Evolutionary conservation across 2,329 filamentous ascomycete species (phyloP), one percentile per base, ranked within the genome.

Genomic region (Apiospora rasikravindrae): DNA sequence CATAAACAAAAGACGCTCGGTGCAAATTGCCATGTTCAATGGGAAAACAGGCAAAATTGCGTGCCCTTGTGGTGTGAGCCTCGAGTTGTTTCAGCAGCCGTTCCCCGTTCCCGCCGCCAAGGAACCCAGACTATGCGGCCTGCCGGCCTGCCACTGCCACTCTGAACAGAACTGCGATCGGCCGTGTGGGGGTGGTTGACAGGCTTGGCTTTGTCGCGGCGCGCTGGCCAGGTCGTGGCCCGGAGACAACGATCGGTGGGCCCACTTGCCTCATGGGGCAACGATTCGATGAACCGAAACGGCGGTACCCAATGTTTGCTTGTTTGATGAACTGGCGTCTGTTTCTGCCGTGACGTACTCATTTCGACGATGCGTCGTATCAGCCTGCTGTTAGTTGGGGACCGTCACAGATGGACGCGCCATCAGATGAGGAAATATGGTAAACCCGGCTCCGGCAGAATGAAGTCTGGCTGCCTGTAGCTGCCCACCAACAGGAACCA

Each of bases 221-320:
- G 53, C 53, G 51, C 51, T 37, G 33, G 33, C 33, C 33, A 37
- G n/a, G n/a, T n/a, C n/a, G 33, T 37, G 33, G n/a, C n/a, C 53
- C 24, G 29, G 7, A n/a, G 57, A 29, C 16, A 13, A 40, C 19
- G 57, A 64, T 64, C 57, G 57, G 13, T 40, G 57, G 57, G 33
- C 33, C 57, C 57, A 64, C 57, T 14, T 64, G 57, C 57, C 57
- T 19, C 33, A n/a, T 64, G 57, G 57, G 57, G 57, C 40, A 64
- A 64, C 33, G 33, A 64, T 24, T 19, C n/a, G 57, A 64, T 24
- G 57, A 40, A 64, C 57, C 57, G 57, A 64, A 64, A 64, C 57
- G 22, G 11, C 29, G 14, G 19, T 64, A 64, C 57, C 57, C 57
- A 64, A 64, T 64, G 19, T 64, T 64, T 40, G 29, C 8, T 8